phyloP scores from a whole-genome alignment of 495 filamentous ascomycete genomes.

The Hypoxylon lienhwacheense region DNA sequence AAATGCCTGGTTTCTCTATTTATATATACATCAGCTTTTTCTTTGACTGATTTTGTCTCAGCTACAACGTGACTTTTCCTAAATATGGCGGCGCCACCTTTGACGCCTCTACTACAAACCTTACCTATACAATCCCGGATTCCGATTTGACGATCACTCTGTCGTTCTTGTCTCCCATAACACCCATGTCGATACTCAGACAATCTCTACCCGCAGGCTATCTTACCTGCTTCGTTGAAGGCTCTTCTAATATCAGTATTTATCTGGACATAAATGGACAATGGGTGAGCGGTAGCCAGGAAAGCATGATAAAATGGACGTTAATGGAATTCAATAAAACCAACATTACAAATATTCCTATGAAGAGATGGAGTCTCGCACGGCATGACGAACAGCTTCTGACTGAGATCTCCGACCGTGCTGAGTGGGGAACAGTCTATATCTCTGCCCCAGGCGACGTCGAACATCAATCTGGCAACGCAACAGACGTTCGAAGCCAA shows the following conservation, averaged over 20 bases:
- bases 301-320: constrained; percentile 69
- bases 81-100: constrained; percentile 78
- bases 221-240: constrained; percentile 72
- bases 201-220: constrained; percentile 92
- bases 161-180: constrained; percentile 91
- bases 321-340: constrained; percentile 47
- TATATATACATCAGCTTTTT: background rate
- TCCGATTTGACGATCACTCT: constrained; percentile 64
- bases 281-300: constrained; percentile 79
- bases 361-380: constrained; percentile 64
- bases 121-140: constrained; percentile 73
- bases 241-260: constrained; percentile 69
- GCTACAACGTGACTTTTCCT: constrained; percentile 68
- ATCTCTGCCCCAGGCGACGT: constrained; percentile 70
- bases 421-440: constrained; percentile 88
- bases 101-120: constrained; percentile 90
- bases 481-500: constrained; percentile 64
- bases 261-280: constrained; percentile 89
- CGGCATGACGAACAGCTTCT: constrained; percentile 67
- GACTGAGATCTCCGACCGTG: constrained; percentile 72
- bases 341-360: constrained; percentile 20
- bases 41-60: constrained; percentile 8
- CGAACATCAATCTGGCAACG: constrained; percentile 69
- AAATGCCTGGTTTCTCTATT: background rate
- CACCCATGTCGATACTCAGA: constrained; percentile 84